These are phyloP conservation scores for Paraphoma chrysanthemicola DNA, from an alignment of 2,329 filamentous ascomycete genomes.

Conservation along the genomic window DNA sequence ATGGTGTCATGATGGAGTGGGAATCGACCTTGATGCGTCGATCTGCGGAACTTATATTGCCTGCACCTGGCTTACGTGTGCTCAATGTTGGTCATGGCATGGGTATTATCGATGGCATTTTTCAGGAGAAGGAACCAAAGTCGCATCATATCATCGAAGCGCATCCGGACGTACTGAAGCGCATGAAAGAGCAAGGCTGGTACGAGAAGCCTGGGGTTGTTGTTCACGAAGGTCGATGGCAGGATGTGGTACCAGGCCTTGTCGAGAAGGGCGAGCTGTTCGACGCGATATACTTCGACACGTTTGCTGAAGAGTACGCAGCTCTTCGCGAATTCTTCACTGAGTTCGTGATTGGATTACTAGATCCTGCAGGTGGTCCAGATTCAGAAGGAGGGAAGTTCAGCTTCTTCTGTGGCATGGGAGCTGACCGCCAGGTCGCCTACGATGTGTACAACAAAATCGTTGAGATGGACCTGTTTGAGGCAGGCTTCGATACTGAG, in stretches of 20 bases:
- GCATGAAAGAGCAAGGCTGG: conserved; percentile 57
- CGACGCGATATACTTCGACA: conserved; percentile 86
- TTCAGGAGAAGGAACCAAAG: conserved; percentile 53
- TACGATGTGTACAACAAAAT: conserved; percentile 95
- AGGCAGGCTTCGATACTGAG: conserved; percentile 87
- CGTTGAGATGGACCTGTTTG: conserved; percentile 86
- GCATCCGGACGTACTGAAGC: conserved; percentile 56
- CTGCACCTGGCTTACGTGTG: conserved; percentile 50
- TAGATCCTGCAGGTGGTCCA: conserved; percentile 62
- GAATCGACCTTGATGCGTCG: conserved; percentile 58
- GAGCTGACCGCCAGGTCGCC: conserved; percentile 88
- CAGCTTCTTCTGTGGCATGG: conserved; percentile 77
- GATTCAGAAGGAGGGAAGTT: conserved; percentile 59
- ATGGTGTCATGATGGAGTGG: conserved; percentile 63
- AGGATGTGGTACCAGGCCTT: conserved; percentile 56
- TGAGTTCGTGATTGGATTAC: conserved; percentile 80
- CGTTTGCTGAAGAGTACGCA: conserved; percentile 91
- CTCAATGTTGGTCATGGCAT: conserved; percentile 60
- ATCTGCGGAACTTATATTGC: conserved; percentile 53
- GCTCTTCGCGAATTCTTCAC: conserved; percentile 87
- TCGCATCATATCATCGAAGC: conserved; percentile 60
- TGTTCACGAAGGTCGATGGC: conserved; percentile 58
- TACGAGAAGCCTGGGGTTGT: conserved; percentile 57
- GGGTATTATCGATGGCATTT: conserved; percentile 58
- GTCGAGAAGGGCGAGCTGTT: conserved; percentile 52